A percentile compares a stretch with the other conserved stretches of the same genome.
phyloP scores from a whole-genome alignment of 2,329 filamentous ascomycete genomes.

The Daldinia eschscholtzii region DNA sequence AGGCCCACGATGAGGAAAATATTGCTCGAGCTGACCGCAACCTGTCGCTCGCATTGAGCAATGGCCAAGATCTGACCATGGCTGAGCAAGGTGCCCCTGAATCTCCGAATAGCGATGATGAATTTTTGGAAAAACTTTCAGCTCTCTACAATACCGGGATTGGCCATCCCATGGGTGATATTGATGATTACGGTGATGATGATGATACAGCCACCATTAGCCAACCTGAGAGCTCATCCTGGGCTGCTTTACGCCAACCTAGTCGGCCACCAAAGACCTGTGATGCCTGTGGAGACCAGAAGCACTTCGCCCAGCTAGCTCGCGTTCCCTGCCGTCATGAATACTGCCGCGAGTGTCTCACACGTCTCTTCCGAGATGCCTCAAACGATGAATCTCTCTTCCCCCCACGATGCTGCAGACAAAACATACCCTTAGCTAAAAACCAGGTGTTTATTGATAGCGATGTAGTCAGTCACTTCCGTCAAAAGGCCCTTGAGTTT shows the following conservation, averaged over 20 bases:
- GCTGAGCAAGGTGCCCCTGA: not conserved
- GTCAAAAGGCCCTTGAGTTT: slow-evolving; percentile 62
- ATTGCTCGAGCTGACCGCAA: slow-evolving; percentile 22
- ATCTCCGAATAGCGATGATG: slow-evolving; percentile 6
- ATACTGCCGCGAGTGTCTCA: slow-evolving; percentile 66
- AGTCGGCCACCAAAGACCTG: slow-evolving; percentile 23
- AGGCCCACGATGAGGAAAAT: slow-evolving; percentile 33
- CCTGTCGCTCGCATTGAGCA: slow-evolving; percentile 26
- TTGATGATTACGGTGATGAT: not conserved
- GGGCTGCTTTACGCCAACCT: slow-evolving; percentile 30
- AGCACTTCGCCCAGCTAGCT: slow-evolving; percentile 32
- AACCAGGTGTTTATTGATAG: slow-evolving; percentile 55
- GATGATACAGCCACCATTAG: slow-evolving; percentile 4
- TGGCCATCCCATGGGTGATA: not conserved
- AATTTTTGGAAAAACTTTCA: slow-evolving; percentile 30
- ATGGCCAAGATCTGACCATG: slow-evolving; percentile 1
- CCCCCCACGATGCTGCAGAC: slow-evolving; percentile 66
- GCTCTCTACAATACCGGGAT: slow-evolving; percentile 31
- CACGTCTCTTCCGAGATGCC: slow-evolving; percentile 57
- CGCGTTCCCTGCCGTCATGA: slow-evolving; percentile 54
- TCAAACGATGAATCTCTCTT: slow-evolving; percentile 65
- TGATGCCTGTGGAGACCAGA: slow-evolving; percentile 35
- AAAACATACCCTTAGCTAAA: slow-evolving; percentile 55
- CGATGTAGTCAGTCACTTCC: slow-evolving; percentile 54
- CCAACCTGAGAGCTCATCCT: slow-evolving; percentile 35